These are phyloP conservation scores for Neoascochyta sp. DNA, from an alignment of 2,329 filamentous ascomycete species.

Conservation along the genomic window DNA sequence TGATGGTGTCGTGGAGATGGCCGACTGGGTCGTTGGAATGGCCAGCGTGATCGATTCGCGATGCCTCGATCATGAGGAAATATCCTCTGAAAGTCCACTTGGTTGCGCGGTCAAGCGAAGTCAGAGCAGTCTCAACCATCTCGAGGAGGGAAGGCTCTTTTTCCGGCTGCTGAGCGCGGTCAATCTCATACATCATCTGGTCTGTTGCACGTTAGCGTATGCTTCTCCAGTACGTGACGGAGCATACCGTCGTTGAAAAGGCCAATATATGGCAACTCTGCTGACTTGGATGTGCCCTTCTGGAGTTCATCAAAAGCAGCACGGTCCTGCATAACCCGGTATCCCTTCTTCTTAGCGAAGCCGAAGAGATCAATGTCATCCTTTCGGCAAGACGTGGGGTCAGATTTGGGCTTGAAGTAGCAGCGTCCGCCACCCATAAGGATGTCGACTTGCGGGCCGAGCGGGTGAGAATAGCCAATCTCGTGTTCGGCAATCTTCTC, in stretches of 20 bases:
- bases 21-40: conserved; percentile 25
- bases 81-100: conserved; percentile 36
- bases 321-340: conserved; percentile 38
- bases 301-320: conserved; percentile 34
- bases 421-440: conserved; percentile 43
- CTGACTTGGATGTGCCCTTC: conserved; percentile 18
- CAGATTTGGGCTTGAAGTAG: conserved; percentile 42
- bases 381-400: conserved; percentile 36
- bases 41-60: conserved; percentile 21
- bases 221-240: neutral
- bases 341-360: conserved; percentile 36
- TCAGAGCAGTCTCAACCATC: conserved; percentile 41
- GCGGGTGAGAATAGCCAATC: conserved; percentile 41
- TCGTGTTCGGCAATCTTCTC: conserved; percentile 41
- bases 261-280: conserved; percentile 38
- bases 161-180: conserved; percentile 37
- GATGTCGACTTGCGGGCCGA: conserved; percentile 40
- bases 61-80: conserved; percentile 38
- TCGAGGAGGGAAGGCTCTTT: conserved; percentile 42
- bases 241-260: conserved; percentile 37
- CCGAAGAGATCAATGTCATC: conserved; percentile 40
- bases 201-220: no score
- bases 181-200: conserved; percentile 36
- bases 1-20: conserved; percentile 39
- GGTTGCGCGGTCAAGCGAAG: conserved; percentile 36